Conservation (phyloP, 73 alveolate species). For the Tetrahymena borealis region DNA sequence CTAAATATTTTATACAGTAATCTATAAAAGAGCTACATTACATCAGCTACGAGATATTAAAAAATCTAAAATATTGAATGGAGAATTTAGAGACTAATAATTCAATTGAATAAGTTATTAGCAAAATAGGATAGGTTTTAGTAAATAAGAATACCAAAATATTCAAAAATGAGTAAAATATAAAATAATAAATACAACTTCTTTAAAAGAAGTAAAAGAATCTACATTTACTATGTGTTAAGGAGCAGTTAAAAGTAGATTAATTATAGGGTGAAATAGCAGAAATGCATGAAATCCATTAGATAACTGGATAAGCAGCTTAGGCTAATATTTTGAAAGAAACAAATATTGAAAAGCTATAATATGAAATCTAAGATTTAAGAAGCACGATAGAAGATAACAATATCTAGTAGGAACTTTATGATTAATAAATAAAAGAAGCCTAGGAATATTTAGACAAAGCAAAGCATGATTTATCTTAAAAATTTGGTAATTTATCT, state of each 20-base stretch:
- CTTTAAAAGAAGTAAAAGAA: background rate
- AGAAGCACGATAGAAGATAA: background rate
- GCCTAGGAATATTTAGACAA: background rate
- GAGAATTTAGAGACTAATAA: background rate
- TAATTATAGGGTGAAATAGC: background rate
- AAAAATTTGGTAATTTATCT: background rate
- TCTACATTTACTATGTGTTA: background rate
- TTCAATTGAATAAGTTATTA: background rate
- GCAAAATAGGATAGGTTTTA: background rate
- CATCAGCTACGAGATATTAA: too few relatives aligned
- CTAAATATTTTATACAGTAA: too few relatives aligned
- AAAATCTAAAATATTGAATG: too few relatives aligned
- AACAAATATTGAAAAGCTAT: background rate
- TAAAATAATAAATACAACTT: background rate
- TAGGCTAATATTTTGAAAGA: background rate
- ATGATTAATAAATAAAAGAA: background rate
- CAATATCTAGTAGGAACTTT: background rate
- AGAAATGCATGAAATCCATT: background rate
- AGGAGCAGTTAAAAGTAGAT: background rate
- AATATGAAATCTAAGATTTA: background rate
- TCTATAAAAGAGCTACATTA: too few relatives aligned
- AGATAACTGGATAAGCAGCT: background rate
- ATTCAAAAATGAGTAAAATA: background rate
- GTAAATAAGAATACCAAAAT: background rate
- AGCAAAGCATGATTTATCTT: background rate